These are phyloP conservation scores for Globisporangium carolinianum DNA, from an alignment of 352 stramenopile genomes.

Conservation along the genomic window DNA sequence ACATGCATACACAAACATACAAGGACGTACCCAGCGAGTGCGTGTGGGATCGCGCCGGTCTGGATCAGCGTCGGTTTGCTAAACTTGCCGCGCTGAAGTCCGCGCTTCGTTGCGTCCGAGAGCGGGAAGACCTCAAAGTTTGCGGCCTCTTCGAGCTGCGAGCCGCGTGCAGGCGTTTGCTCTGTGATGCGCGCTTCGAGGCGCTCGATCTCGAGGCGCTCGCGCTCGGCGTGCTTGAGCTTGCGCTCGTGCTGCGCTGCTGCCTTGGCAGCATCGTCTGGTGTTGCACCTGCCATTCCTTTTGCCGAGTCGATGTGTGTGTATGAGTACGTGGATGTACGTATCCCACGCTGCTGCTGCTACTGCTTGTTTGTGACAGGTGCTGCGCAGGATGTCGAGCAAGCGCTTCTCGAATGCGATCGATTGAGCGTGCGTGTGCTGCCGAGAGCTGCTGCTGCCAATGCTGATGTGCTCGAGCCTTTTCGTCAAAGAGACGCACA, in stretches of 20 bases:
- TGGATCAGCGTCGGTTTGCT: conserved; percentile 87
- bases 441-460: not conserved
- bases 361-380: too few species aligned
- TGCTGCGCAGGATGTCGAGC: not conserved
- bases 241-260: conserved; percentile 18
- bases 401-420: not conserved
- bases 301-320: not conserved
- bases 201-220: conserved; percentile 59
- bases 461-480: not conserved
- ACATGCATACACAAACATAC: too few species aligned
- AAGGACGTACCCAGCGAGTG: conserved; percentile 47
- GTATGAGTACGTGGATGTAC: not conserved
- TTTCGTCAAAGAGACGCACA: not conserved
- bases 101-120: conserved; percentile 69
- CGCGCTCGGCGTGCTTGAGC: conserved; percentile 71
- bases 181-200: conserved; percentile 58
- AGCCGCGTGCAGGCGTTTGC: conserved; percentile 69
- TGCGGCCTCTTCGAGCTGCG: conserved; percentile 62
- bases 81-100: conserved; percentile 73
- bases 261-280: not conserved
- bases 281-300: not conserved
- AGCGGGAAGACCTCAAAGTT: conserved; percentile 84
- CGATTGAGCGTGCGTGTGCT: not conserved
- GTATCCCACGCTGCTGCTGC: too few species aligned
- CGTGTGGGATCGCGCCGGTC: conserved; percentile 80